A percentile compares a stretch with the other conserved stretches of the same genome.
Evolutionary conservation across 108 stramenopile species (phyloP).

Genomic region (Cyclotella cryptica): DNA sequence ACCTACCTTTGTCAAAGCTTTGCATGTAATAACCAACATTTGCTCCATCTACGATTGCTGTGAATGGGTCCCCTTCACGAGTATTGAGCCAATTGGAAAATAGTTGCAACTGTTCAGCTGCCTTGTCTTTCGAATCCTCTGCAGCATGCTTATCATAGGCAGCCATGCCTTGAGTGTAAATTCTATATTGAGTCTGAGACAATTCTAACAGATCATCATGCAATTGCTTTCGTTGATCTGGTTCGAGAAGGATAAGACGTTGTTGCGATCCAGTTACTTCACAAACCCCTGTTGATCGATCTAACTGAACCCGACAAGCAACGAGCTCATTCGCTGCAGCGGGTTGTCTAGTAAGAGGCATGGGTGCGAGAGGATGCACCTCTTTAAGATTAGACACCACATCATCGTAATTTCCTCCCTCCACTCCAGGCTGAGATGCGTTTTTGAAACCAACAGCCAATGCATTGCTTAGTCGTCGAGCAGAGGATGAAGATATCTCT

Average conservation of each 20-base stretch:
- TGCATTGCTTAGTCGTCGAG: constrained; percentile 76
- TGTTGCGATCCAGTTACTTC: constrained; percentile 68
- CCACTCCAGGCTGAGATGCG: neutral
- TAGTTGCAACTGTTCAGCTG: constrained; percentile 48
- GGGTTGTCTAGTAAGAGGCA: constrained; percentile 46
- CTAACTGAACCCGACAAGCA: constrained; percentile 63
- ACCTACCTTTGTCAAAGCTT: constrained; percentile 81
- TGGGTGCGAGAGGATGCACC: constrained; percentile 62
- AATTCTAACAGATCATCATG: constrained; percentile 57
- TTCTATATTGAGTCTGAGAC: constrained; percentile 51
- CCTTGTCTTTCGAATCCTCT: constrained; percentile 32
- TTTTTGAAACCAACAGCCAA: constrained; percentile 61
- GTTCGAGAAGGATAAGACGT: constrained; percentile 68
- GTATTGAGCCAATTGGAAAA: constrained; percentile 78
- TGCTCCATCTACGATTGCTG: constrained; percentile 80
- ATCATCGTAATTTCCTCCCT: constrained; percentile 2
- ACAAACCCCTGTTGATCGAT: constrained; percentile 68
- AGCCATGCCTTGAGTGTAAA: constrained; percentile 25
- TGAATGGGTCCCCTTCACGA: constrained; percentile 79
- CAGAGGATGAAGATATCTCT: constrained; percentile 80
- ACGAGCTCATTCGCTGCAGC: constrained; percentile 66
- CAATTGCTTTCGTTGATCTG: constrained; percentile 65
- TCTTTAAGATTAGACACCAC: constrained; percentile 47
- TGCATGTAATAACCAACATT: constrained; percentile 89
- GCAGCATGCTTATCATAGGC: constrained; percentile 29